Evolutionary conservation across 331 rosid species (phyloP).

Genomic region (Quercus tomentella): DNA sequence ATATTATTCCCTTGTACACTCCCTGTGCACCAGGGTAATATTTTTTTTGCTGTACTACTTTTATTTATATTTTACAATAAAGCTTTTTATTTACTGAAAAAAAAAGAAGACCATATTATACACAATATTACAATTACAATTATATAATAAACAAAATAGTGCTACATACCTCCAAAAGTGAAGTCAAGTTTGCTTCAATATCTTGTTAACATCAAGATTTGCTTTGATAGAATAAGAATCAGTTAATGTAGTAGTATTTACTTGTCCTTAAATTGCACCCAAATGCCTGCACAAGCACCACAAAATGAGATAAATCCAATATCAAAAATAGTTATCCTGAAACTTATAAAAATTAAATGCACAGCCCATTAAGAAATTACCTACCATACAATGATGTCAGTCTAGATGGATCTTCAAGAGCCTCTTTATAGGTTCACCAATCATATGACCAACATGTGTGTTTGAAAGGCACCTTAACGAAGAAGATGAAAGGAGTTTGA

Average conservation of each 20-base stretch:
- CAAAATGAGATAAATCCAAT: neutral
- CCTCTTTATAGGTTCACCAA: neutral
- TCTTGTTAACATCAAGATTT: neutral
- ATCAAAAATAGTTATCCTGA: neutral
- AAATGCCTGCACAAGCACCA: constrained; percentile 5
- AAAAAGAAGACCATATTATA: no score
- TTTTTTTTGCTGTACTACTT: no score
- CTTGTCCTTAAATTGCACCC: neutral
- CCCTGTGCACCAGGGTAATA: no score
- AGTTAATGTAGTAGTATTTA: neutral
- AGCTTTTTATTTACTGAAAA: no score
- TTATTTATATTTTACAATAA: no score
- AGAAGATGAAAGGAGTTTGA: neutral
- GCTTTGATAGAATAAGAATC: neutral
- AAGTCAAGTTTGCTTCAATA: neutral
- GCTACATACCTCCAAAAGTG: neutral
- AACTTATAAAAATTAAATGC: neutral
- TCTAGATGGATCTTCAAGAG: neutral
- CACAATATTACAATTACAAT: no score
- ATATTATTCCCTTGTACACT: no score
- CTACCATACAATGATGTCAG: neutral
- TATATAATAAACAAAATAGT: no score
- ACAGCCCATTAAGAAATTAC: neutral
- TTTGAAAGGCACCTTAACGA: neutral
- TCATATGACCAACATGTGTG: neutral